Conservation (phyloP, 768 basidiomycete genomes). For the Agaricus sinodeliciosus region DNA sequence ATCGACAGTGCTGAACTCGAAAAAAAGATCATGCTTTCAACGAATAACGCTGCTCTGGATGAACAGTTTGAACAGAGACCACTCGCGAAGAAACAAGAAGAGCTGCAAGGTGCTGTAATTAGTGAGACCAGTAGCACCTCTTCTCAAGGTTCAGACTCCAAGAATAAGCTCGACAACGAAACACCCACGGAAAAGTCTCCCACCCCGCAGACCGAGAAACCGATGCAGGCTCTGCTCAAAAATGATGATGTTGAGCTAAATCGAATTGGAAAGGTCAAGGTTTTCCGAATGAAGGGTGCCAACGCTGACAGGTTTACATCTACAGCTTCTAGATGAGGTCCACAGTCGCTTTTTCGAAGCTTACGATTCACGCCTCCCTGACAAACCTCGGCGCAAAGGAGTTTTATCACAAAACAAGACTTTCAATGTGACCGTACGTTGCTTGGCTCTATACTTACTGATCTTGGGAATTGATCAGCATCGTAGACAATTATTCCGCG, state of each 20-base stretch:
- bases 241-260: slow-evolving; percentile 82
- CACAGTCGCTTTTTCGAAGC: slow-evolving; percentile 71
- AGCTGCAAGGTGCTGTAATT: slow-evolving; percentile 44
- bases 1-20: slow-evolving; percentile 36
- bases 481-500: slow-evolving; percentile 77
- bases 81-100: slow-evolving; percentile 82
- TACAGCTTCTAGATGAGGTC: slow-evolving; percentile 74
- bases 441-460: slow-evolving; percentile 1
- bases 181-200: slow-evolving; percentile 16
- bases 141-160: neutral
- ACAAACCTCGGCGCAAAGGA: slow-evolving; percentile 22
- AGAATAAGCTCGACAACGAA: slow-evolving; percentile 1
- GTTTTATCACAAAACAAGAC: slow-evolving; percentile 17
- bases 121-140: slow-evolving; percentile 14
- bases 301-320: neutral
- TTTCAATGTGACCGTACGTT: slow-evolving; percentile 78
- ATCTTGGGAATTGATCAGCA: neutral
- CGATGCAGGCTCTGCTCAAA: slow-evolving; percentile 73
- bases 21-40: slow-evolving; percentile 46
- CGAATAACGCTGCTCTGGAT: slow-evolving; percentile 73
- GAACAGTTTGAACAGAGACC: slow-evolving; percentile 84
- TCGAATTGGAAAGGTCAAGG: slow-evolving; percentile 63
- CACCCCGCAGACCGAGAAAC: slow-evolving; percentile 35
- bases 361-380: slow-evolving; percentile 42
- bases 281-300: neutral